Conservation (phyloP, 192 early-diverging fungal genomes). For the Backusella australiensis region DNA sequence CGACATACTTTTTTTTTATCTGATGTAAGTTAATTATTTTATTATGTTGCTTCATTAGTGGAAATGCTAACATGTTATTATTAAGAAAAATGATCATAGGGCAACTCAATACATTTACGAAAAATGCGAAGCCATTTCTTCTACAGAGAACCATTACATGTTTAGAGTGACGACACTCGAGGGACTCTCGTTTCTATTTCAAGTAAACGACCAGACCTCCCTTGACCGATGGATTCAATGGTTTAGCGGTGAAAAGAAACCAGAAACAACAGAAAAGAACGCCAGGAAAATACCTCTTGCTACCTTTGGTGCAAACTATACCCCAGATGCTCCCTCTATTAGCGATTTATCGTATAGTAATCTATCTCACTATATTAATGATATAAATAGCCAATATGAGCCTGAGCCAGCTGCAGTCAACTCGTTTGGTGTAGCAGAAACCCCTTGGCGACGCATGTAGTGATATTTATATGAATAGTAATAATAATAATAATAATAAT, state of each 20-base stretch:
- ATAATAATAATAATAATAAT: background rate
- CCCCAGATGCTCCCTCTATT: background rate
- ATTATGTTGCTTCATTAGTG: background rate
- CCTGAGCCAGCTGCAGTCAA: background rate
- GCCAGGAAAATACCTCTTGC: background rate
- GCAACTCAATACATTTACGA: constrained; percentile 12
- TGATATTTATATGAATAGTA: background rate
- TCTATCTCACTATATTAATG: background rate
- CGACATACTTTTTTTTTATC: constrained; percentile 21
- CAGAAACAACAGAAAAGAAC: background rate
- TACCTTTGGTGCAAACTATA: constrained; percentile 5
- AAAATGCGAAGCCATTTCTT: background rate
- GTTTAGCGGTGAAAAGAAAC: constrained; percentile 16
- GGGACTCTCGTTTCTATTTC: constrained; percentile 9
- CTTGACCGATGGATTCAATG: constrained; percentile 24
- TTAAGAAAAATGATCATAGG: constrained; percentile 4
- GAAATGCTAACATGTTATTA: background rate
- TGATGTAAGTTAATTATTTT: constrained; percentile 18
- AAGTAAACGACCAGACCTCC: constrained; percentile 23
- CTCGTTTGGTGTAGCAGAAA: background rate
- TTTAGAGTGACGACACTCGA: constrained; percentile 14
- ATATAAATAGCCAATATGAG: background rate
- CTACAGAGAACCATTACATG: background rate
- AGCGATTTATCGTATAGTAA: background rate
- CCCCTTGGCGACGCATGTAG: background rate